These are phyloP conservation scores for Clitoria ternatea DNA, from an alignment of 306 rosid species.

Conservation along the genomic window DNA sequence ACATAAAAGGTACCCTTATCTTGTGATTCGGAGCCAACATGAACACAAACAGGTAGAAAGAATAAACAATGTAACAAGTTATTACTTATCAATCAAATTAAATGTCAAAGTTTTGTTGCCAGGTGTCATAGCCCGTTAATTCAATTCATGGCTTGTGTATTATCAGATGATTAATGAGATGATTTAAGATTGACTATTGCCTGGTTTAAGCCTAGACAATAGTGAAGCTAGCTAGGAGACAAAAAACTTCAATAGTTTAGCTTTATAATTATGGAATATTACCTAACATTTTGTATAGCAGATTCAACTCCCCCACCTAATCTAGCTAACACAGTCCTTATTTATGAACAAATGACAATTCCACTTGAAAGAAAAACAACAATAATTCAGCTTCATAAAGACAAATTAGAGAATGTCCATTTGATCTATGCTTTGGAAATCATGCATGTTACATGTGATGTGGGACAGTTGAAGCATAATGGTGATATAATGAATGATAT, in stretches of 20 bases:
- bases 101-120: conserved; percentile 32
- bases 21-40: conserved; percentile 25
- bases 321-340: conserved; percentile 23
- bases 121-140: conserved; percentile 10
- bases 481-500: conserved; percentile 8
- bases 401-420: neutral
- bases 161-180: neutral
- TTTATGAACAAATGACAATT: neutral
- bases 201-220: conserved; percentile 8
- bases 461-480: conserved; percentile 27
- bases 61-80: conserved; percentile 28
- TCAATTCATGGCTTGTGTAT: conserved; percentile 21
- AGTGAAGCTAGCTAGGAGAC: conserved; percentile 9
- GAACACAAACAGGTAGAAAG: conserved; percentile 17
- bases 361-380: conserved; percentile 11
- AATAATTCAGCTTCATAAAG: conserved; percentile 22
- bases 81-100: conserved; percentile 43
- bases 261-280: conserved; percentile 24
- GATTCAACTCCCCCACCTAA: conserved; percentile 26
- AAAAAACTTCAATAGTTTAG: conserved; percentile 2
- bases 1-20: conserved; percentile 20
- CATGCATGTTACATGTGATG: conserved; percentile 5
- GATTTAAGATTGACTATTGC: conserved; percentile 2
- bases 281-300: conserved; percentile 12
- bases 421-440: conserved; percentile 4